A percentile compares a stretch with the other conserved stretches of the same genome.
Conservation (phyloP, 805 yeast species). For the Wickerhamiella parazyma region DNA sequence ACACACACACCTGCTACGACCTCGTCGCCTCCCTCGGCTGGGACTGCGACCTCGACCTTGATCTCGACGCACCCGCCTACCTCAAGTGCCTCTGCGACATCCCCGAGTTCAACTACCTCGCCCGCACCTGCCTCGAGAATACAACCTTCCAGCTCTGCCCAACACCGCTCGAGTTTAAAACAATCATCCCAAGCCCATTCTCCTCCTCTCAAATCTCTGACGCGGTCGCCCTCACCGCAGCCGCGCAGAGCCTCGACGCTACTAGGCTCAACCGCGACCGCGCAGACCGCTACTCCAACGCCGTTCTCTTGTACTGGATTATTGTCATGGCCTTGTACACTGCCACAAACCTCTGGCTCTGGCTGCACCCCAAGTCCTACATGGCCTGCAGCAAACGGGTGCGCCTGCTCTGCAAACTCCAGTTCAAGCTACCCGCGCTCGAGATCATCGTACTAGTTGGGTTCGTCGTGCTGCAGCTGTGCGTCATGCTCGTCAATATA, state of each 20-base stretch:
- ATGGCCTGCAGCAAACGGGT: too few relatives aligned
- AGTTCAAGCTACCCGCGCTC: background rate
- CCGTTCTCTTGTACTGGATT: conserved; percentile 1
- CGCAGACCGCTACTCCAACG: conserved; percentile 5
- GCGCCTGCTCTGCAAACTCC: too few relatives aligned
- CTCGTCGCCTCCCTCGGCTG: background rate
- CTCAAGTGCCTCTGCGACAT: conserved; percentile 3
- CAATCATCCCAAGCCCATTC: background rate
- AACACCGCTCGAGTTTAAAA: background rate
- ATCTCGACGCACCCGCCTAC: too few relatives aligned
- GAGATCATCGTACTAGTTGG: conserved; percentile 21
- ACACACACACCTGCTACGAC: background rate
- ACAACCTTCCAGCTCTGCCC: background rate
- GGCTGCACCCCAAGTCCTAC: background rate
- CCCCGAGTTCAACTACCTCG: background rate
- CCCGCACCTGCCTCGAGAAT: background rate
- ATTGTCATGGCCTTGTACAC: background rate
- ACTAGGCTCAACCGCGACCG: background rate
- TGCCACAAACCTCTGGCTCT: conserved; percentile 2
- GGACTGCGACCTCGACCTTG: background rate
- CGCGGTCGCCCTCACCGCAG: background rate
- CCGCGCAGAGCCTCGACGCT: conserved; percentile 3
- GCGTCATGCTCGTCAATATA: conserved; percentile 17
- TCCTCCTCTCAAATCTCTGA: background rate
- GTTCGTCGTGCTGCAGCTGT: conserved; percentile 23